Evolutionary conservation across 208 protist species (phyloP).

Genomic region (Leishmania arabica): DNA sequence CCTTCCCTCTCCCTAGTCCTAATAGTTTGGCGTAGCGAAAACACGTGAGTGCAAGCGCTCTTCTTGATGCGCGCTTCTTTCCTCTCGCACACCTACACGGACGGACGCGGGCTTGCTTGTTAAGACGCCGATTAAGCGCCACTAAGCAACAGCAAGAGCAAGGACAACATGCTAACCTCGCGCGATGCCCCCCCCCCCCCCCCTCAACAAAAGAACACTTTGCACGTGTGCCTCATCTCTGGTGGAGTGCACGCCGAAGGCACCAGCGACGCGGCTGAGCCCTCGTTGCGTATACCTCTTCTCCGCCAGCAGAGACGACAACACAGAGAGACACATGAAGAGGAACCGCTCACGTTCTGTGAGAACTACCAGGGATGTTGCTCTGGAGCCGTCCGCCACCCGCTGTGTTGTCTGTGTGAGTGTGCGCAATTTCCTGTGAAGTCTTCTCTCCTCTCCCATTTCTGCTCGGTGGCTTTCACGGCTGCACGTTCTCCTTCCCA

Average conservation of each 20-base stretch:
- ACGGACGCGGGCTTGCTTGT: neutral
- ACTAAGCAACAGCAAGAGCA: neutral
- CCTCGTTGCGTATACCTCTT: neutral
- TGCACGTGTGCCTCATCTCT: neutral
- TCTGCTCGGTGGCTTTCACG: neutral
- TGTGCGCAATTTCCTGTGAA: neutral
- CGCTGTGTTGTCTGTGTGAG: neutral
- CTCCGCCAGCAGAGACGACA: neutral
- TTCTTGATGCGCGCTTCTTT: neutral
- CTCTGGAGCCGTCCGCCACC: neutral
- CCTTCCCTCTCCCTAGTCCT: neutral
- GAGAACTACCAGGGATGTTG: neutral
- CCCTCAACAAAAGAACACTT: neutral
- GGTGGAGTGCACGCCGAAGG: neutral
- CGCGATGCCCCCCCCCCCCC: neutral
- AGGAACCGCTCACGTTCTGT: neutral
- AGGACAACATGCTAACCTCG: neutral
- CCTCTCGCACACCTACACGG: neutral
- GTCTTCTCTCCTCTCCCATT: neutral
- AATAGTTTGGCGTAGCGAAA: neutral
- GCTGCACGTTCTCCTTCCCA: neutral
- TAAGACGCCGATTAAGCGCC: conserved; percentile 10
- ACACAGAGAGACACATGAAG: neutral
- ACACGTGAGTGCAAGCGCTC: neutral
- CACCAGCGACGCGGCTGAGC: neutral